These are phyloP conservation scores for Picochlorum sp. DNA, from an alignment of 139 green algal genomes.

Conservation along the genomic window DNA sequence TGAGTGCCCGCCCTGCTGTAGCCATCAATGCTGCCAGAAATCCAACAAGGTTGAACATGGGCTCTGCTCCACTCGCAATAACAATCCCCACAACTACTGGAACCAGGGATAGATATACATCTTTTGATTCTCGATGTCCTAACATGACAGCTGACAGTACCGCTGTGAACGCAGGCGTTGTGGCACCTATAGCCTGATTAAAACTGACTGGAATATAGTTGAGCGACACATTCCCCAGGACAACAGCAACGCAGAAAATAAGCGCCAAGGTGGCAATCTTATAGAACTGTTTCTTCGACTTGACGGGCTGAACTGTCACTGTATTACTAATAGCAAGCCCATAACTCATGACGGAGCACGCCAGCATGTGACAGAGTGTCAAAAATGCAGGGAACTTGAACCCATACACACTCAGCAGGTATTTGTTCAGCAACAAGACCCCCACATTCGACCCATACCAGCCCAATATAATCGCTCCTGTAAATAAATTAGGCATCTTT, in stretches of 20 bases:
- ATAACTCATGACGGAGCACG: conserved; percentile 59
- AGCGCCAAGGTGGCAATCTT: conserved; percentile 70
- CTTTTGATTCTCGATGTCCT: conserved; percentile 37
- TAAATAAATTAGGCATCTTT: neutral
- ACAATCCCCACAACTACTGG: conserved; percentile 85
- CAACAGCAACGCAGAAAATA: conserved; percentile 83
- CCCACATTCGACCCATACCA: conserved; percentile 90
- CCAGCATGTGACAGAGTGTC: conserved; percentile 89
- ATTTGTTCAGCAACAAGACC: conserved; percentile 93
- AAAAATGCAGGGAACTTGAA: conserved; percentile 82
- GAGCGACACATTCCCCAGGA: conserved; percentile 84
- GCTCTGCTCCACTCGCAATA: conserved; percentile 79
- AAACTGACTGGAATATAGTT: conserved; percentile 86
- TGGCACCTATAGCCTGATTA: conserved; percentile 89
- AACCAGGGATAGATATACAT: conserved; percentile 77
- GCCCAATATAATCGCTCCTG: conserved; percentile 3
- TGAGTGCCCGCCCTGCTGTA: conserved; percentile 64
- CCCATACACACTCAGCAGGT: conserved; percentile 65
- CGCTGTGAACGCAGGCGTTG: conserved; percentile 92
- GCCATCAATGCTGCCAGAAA: conserved; percentile 73
- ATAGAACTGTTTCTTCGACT: conserved; percentile 50
- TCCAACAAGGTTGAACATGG: conserved; percentile 76
- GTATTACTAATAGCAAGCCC: conserved; percentile 31
- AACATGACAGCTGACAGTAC: conserved; percentile 57
- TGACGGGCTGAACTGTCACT: conserved; percentile 53